Evolutionary conservation across 495 filamentous ascomycete species (phyloP).

Genomic region (Podospora didyma): DNA sequence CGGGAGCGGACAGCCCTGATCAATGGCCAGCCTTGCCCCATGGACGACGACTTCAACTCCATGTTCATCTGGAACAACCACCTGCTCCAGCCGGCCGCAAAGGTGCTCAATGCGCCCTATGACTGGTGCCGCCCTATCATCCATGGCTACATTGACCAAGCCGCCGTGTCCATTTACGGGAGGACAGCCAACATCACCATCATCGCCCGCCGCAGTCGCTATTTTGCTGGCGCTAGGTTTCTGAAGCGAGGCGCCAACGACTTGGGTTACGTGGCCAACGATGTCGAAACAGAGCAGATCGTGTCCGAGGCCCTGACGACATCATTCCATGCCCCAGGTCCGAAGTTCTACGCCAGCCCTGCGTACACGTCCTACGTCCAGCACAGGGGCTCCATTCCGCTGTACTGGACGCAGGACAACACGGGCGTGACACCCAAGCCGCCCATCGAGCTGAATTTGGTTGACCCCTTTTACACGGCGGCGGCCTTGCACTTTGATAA

Average conservation of each 20-base stretch:
- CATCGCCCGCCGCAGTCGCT: slow-evolving; percentile 86
- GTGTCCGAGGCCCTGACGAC: slow-evolving; percentile 91
- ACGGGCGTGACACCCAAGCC: slow-evolving; percentile 94
- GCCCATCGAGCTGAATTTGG: slow-evolving; percentile 86
- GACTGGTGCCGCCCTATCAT: slow-evolving; percentile 97
- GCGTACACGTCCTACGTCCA: slow-evolving; percentile 95
- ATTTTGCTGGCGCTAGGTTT: slow-evolving; percentile 92
- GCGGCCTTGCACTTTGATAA: slow-evolving; percentile 96
- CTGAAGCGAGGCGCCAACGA: slow-evolving; percentile 95
- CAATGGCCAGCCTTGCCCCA: slow-evolving; percentile 54
- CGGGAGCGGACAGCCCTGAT: slow-evolving; percentile 67
- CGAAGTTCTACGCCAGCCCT: slow-evolving; percentile 79
- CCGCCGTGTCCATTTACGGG: slow-evolving; percentile 78
- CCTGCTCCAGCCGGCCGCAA: slow-evolving; percentile 71
- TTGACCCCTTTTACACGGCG: slow-evolving; percentile 95
- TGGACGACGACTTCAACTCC: slow-evolving; percentile 68
- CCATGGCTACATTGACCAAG: slow-evolving; percentile 93
- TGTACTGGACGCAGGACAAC: slow-evolving; percentile 97
- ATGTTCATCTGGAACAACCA: slow-evolving; percentile 99
- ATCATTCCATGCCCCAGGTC: slow-evolving; percentile 90
- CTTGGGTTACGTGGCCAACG: slow-evolving; percentile 93
- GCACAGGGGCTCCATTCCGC: slow-evolving; percentile 92
- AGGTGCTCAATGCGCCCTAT: slow-evolving; percentile 69
- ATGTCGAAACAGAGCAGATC: slow-evolving; percentile 99
- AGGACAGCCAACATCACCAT: slow-evolving; percentile 85